These are phyloP conservation scores for Apophysomyces trapeziformis DNA, from an alignment of 371 early-diverging fungal genomes.

Conservation along the genomic window DNA sequence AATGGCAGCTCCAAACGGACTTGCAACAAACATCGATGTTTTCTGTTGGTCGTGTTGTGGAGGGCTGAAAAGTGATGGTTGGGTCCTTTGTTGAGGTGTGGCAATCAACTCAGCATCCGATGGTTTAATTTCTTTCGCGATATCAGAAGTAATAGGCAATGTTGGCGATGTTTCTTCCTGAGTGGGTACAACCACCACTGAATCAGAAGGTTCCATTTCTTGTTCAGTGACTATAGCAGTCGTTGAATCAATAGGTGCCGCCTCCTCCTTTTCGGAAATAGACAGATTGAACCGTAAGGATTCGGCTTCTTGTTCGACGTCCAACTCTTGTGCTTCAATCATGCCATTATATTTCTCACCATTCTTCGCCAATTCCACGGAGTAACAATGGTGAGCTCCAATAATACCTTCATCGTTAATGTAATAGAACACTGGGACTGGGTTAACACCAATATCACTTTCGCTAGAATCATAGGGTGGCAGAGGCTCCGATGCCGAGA, in stretches of 20 bases:
- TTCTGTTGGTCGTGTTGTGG: background rate
- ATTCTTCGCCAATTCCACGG: constrained; percentile 34
- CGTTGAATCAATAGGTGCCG: constrained; percentile 10
- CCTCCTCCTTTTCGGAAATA: background rate
- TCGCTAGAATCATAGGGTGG: constrained; percentile 45
- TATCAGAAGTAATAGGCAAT: too few species aligned
- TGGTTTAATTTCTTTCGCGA: too few species aligned
- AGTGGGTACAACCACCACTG: too few species aligned
- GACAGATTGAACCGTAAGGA: background rate
- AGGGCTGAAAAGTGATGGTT: constrained; percentile 5
- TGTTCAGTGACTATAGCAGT: constrained; percentile 1
- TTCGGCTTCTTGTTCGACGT: constrained; percentile 6
- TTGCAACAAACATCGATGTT: constrained; percentile 16
- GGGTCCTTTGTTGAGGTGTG: constrained; percentile 15
- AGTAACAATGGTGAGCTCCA: constrained; percentile 48
- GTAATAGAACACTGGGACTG: constrained; percentile 46
- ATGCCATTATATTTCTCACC: constrained; percentile 34
- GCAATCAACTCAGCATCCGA: too few species aligned
- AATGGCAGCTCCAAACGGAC: constrained; percentile 32
- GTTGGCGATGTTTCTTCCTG: too few species aligned
- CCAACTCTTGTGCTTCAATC: constrained; percentile 17
- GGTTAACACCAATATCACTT: constrained; percentile 31
- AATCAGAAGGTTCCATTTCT: background rate
- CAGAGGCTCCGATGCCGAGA: constrained; percentile 37
- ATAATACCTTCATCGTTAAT: constrained; percentile 50